Evolutionary conservation across 2,329 filamentous ascomycete genomes (phyloP).

Genomic region (Verticillium nonalfalfae): DNA sequence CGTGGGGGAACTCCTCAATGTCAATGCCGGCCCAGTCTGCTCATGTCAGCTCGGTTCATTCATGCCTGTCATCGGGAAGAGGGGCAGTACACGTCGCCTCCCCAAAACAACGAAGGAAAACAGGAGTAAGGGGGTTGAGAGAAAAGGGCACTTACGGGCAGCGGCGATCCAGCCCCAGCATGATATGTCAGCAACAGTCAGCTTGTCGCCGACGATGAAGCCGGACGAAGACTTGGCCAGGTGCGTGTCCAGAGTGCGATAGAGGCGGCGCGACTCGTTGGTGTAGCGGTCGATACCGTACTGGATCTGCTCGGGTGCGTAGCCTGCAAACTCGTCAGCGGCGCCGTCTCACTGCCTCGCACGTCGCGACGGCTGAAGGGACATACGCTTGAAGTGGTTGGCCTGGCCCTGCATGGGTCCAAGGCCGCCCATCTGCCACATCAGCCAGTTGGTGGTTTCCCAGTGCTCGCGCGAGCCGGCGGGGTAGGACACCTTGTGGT

Average conservation of each 20-base stretch:
- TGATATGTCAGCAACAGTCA: constrained; percentile 73
- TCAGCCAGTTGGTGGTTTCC: constrained; percentile 74
- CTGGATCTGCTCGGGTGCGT: constrained; percentile 74
- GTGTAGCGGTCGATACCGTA: constrained; percentile 79
- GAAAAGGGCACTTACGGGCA: constrained; percentile 29
- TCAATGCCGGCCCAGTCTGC: constrained; percentile 40
- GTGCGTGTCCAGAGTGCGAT: constrained; percentile 69
- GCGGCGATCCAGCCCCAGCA: constrained; percentile 71
- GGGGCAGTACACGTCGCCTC: too few species aligned
- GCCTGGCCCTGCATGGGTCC: constrained; percentile 81
- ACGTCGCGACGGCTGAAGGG: too few species aligned
- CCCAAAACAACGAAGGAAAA: neutral
- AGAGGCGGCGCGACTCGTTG: constrained; percentile 79
- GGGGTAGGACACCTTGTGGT: constrained; percentile 78
- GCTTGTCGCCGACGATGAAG: constrained; percentile 60
- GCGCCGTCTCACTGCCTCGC: neutral
- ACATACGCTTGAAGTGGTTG: constrained; percentile 69
- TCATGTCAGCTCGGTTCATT: neutral
- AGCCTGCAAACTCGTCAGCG: constrained; percentile 33
- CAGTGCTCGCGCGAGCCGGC: constrained; percentile 66
- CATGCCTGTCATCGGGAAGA: too few species aligned
- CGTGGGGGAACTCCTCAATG: constrained; percentile 65
- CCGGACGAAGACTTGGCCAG: constrained; percentile 50
- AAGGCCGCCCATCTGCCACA: constrained; percentile 73
- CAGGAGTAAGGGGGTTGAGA: constrained; percentile 14